Evolutionary conservation across 2,329 filamentous ascomycete species (phyloP).

Genomic region (Leptographium lundbergii): DNA sequence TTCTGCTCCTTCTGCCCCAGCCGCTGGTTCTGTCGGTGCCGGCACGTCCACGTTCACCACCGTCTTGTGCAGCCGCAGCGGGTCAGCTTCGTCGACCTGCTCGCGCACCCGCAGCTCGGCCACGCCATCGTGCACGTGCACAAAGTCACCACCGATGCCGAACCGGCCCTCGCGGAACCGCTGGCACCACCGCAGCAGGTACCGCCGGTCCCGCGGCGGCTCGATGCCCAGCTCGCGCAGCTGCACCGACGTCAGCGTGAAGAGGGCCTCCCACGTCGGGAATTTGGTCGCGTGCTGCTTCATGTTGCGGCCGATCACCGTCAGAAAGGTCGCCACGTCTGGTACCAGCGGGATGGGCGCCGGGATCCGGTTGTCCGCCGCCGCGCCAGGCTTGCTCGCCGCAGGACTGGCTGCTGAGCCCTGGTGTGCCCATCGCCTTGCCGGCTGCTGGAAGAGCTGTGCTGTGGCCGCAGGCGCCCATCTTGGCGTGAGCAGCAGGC

Average conservation of each 20-base stretch:
- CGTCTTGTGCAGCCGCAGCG: conserved; percentile 32
- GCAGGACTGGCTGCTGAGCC: background rate
- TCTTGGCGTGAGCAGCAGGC: conserved; percentile 14
- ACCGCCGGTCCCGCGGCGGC: conserved; percentile 67
- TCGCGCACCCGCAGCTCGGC: conserved; percentile 38
- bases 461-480: background rate
- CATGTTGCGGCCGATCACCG: conserved; percentile 78
- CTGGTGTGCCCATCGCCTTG: background rate
- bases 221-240: conserved; percentile 78
- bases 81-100: conserved; percentile 18
- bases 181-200: conserved; percentile 79
- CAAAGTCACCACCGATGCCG: conserved; percentile 73
- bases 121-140: conserved; percentile 49
- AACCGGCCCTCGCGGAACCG: conserved; percentile 66
- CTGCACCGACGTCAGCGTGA: conserved; percentile 65
- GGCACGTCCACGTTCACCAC: conserved; percentile 39
- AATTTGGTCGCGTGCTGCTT: conserved; percentile 76
- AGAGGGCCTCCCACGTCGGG: conserved; percentile 79
- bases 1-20: background rate
- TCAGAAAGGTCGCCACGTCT: conserved; percentile 75
- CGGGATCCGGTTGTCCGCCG: conserved; percentile 30
- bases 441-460: background rate
- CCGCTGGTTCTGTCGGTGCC: background rate
- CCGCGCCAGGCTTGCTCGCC: background rate
- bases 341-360: conserved; percentile 74